Evolutionary conservation across 2,329 filamentous ascomycete species (phyloP), one percentile per base, ranked within the genome.

Genomic region (Lachnellula cervina): DNA sequence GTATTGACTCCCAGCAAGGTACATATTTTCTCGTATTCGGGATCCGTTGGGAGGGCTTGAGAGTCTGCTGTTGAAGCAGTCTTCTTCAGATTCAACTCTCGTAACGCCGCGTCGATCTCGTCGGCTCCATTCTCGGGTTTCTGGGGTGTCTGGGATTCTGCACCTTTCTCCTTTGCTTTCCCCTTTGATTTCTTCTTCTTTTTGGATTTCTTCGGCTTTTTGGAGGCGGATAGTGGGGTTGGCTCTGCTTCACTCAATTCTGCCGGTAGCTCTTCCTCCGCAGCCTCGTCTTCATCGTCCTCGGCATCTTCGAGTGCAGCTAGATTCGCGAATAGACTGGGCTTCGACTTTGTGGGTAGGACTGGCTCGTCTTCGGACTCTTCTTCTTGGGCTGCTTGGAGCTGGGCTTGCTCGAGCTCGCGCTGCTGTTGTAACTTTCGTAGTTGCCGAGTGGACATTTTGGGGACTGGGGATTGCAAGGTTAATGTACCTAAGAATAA

Each of bases 101-200:
- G 78, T 28, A 89, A 70, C 2, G 84, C 85, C 52, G 74, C 74
- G 66, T 89, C 86, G 50, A 89, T 87, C 61, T 89, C 86, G 62
- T 89, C 84, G 25, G 83, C 68, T 4, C 52, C 63, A 37, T 63
- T 56, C 45, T 72, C 70, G 11, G 62, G 59, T 25, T 69, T 63
- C 1, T 69, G 62, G 2, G 68, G 59, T 44, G 64, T 59, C 2
- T 28, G 52, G 2, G 54, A 49, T 49, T 68, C 65, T 16, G 70
- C 65, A 43, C 69, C 44, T 74, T 71, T 16, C 69, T 64, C 47
- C 66, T 68, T 45, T 63, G 69, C 63, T 75, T 77, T 62, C 77
- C 78, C 63, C 76, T 80, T 70, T 82, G 81, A 67, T 82, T 77
- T 79, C 63, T 76, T 80, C 70, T 82, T 81, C 68, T 82, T 85